phyloP scores from a whole-genome alignment of 2,329 filamentous ascomycete species.

The Ophiostoma populinum region DNA sequence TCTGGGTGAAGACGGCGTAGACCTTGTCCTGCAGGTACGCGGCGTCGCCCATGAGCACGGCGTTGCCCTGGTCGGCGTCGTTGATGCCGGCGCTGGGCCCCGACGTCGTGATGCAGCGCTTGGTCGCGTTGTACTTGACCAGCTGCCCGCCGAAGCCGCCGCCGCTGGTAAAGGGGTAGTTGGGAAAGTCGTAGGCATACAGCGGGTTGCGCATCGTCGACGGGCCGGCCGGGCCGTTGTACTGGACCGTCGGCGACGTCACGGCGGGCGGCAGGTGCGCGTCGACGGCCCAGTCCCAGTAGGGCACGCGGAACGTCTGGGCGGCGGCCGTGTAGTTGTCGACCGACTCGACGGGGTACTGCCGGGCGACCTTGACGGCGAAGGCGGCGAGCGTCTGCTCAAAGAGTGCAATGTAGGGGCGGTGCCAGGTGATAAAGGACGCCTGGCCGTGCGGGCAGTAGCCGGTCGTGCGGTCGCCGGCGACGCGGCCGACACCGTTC shows the following conservation, averaged over 20 bases:
- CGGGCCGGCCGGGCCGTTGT: slow-evolving; percentile 13
- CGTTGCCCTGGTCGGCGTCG: slow-evolving; percentile 17
- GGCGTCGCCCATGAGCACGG: slow-evolving; percentile 13
- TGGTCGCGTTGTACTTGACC: slow-evolving; percentile 19
- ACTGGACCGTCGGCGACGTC: slow-evolving; percentile 15
- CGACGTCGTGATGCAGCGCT: slow-evolving; percentile 19
- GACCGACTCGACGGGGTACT: slow-evolving; percentile 22
- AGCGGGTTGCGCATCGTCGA: slow-evolving; percentile 30
- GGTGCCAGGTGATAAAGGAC: slow-evolving; percentile 38
- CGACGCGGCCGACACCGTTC: slow-evolving; percentile 19
- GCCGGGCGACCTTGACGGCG: slow-evolving; percentile 26
- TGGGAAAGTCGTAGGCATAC: slow-evolving; percentile 30
- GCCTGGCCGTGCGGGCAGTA: slow-evolving; percentile 32
- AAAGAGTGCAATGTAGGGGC: slow-evolving; percentile 34
- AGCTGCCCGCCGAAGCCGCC: slow-evolving; percentile 16
- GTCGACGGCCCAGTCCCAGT: slow-evolving; percentile 36
- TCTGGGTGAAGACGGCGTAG: slow-evolving; percentile 24
- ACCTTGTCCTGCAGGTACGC: slow-evolving; percentile 15
- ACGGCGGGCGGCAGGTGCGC: slow-evolving; percentile 24
- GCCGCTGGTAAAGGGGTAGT: slow-evolving; percentile 19
- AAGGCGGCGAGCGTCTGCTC: slow-evolving; percentile 37
- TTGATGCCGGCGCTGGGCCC: slow-evolving; percentile 21
- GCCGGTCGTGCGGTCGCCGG: slow-evolving; percentile 19
- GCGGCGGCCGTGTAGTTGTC: slow-evolving; percentile 26
- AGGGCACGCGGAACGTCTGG: slow-evolving; percentile 28